These are phyloP conservation scores for Sistotremastrum niveocremeum DNA, from an alignment of 768 basidiomycete genomes.

Conservation along the genomic window DNA sequence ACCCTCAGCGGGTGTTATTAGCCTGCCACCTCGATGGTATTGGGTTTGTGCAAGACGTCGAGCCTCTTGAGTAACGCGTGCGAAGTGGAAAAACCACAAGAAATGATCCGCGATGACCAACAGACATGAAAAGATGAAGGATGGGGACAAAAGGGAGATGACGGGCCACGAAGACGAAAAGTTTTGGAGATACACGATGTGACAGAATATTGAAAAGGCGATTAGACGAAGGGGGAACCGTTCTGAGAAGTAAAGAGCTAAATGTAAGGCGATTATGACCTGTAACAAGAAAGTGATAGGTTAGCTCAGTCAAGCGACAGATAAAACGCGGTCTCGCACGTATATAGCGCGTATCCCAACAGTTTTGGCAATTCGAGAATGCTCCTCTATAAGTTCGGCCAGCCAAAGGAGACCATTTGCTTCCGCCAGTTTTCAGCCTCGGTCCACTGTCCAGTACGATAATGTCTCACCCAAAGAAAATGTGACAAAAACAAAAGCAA, in stretches of 20 bases:
- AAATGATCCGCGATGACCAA: constrained; percentile 88
- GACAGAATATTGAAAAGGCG: constrained; percentile 70
- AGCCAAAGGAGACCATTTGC: constrained; percentile 90
- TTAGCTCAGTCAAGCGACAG: background rate
- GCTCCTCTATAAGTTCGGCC: constrained; percentile 92
- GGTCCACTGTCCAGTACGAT: background rate
- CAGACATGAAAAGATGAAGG: constrained; percentile 75
- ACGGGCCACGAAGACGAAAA: constrained; percentile 84
- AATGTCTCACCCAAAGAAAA: constrained; percentile 64
- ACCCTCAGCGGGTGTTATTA: constrained; percentile 18
- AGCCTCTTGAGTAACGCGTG: constrained; percentile 51
- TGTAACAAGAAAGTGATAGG: constrained; percentile 19
- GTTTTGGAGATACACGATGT: constrained; percentile 84
- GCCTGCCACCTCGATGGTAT: constrained; percentile 25
- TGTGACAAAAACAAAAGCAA: constrained; percentile 81
- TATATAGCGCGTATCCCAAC: constrained; percentile 80
- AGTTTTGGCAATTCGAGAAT: constrained; percentile 67
- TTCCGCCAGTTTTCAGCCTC: constrained; percentile 15
- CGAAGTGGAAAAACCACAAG: constrained; percentile 93
- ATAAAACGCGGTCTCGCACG: constrained; percentile 34
- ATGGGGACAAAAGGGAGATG: constrained; percentile 76
- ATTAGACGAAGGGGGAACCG: constrained; percentile 64
- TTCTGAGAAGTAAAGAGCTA: constrained; percentile 67
- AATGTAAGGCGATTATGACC: constrained; percentile 69
- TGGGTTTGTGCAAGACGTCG: constrained; percentile 32